These are phyloP conservation scores for Plenodomus biglobosus DNA, from an alignment of 2,329 filamentous ascomycete genomes.

Conservation along the genomic window DNA sequence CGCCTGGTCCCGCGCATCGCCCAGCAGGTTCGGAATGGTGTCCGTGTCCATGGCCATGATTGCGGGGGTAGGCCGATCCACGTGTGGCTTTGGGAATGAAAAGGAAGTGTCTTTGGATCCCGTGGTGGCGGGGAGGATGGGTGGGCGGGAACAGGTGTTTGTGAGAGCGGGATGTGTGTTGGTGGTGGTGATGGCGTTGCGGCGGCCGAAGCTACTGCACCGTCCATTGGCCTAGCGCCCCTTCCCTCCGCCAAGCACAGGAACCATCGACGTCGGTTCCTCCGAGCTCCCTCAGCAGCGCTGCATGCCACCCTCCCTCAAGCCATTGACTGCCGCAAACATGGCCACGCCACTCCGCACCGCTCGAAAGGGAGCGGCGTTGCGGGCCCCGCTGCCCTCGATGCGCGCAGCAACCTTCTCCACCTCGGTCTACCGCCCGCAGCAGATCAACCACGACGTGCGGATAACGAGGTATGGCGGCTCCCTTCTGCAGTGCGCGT, in stretches of 20 bases:
- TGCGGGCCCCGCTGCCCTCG: conserved; percentile 35
- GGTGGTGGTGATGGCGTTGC: conserved; percentile 23
- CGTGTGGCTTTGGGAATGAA: too few species aligned
- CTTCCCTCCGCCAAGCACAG: conserved; percentile 21
- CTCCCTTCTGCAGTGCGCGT: background rate
- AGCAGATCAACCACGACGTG: conserved; percentile 68
- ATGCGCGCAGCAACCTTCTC: conserved; percentile 33
- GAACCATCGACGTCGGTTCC: conserved; percentile 20
- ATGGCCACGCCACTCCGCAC: conserved; percentile 46
- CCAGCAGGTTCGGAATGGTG: conserved; percentile 87
- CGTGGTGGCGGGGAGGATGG: too few species aligned
- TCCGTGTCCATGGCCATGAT: conserved; percentile 73
- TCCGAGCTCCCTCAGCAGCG: conserved; percentile 32
- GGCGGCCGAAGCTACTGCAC: conserved; percentile 26
- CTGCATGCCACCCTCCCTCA: conserved; percentile 25
- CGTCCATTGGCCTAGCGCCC: conserved; percentile 17
- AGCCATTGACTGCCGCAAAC: conserved; percentile 45
- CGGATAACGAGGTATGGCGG: conserved; percentile 66
- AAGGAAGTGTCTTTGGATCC: too few species aligned
- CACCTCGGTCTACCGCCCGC: conserved; percentile 27
- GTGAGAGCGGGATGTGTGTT: conserved; percentile 25
- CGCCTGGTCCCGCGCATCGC: conserved; percentile 83
- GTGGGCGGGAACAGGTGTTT: conserved; percentile 8
- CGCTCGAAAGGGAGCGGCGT: conserved; percentile 43
- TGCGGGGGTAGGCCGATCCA: too few species aligned